These are phyloP conservation scores for Fraxinus sp. DNA, from an alignment of 305 asterid species.

Conservation along the genomic window DNA sequence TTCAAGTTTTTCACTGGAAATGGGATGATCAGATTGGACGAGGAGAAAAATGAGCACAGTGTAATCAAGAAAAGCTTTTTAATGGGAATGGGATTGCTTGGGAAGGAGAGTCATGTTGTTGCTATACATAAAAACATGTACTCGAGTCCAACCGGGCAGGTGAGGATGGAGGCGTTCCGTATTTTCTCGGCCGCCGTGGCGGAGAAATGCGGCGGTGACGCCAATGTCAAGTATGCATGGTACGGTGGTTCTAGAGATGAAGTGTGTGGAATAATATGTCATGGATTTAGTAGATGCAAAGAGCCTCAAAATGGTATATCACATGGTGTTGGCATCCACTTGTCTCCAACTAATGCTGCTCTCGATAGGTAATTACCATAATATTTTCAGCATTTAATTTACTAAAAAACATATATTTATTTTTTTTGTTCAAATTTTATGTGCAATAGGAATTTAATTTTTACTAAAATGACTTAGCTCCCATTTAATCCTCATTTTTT, in stretches of 20 bases:
- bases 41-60: conserved; percentile 12
- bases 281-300: conserved; percentile 39
- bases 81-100: conserved; percentile 26
- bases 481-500: no score
- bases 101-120: conserved; percentile 28
- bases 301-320: conserved; percentile 14
- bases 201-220: conserved; percentile 45
- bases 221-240: conserved; percentile 49
- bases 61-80: conserved; percentile 23
- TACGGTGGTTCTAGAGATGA: conserved; percentile 45
- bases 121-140: conserved; percentile 35
- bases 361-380: conserved; percentile 31
- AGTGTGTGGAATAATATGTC: conserved; percentile 26
- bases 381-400: background rate
- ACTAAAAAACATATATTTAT: background rate
- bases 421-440: background rate
- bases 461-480: background rate
- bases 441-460: background rate
- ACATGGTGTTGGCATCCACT: conserved; percentile 37
- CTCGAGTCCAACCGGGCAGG: conserved; percentile 28
- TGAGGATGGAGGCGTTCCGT: conserved; percentile 33
- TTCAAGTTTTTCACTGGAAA: conserved; percentile 18
- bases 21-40: conserved; percentile 41
- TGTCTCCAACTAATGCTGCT: conserved; percentile 36
- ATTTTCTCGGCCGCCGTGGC: conserved; percentile 39